Percentiles rank a stretch among this genome's conserved stretches.
Conservation (phyloP, 1,284 basidiomycete species). For the Tilletia horrida region DNA sequence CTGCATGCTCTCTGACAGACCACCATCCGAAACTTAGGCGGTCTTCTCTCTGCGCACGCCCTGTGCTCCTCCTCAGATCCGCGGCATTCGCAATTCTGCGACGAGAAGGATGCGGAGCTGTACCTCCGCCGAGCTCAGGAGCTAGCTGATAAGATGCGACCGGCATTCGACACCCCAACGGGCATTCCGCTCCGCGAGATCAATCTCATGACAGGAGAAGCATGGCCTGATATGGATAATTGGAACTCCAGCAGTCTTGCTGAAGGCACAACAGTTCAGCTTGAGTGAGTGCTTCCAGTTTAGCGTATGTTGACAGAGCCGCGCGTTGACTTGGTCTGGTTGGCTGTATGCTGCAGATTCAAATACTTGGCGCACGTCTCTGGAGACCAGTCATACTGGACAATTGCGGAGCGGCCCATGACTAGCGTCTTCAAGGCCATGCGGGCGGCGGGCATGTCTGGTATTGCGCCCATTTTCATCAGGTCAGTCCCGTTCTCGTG, state of each 20-base stretch:
- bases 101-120: slow-evolving; percentile 35
- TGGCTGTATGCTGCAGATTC: slow-evolving; percentile 61
- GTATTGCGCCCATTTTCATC: slow-evolving; percentile 80
- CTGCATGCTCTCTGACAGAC: slow-evolving; percentile 58
- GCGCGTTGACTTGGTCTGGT: too few species aligned
- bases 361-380: slow-evolving; percentile 80
- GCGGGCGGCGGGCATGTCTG: slow-evolving; percentile 60
- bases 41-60: slow-evolving; percentile 69
- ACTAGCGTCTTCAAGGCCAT: slow-evolving; percentile 32
- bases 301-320: too few species aligned
- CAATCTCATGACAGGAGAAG: slow-evolving; percentile 69
- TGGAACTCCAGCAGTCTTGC: slow-evolving; percentile 72
- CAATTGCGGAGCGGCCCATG: slow-evolving; percentile 65
- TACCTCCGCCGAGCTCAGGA: slow-evolving; percentile 60
- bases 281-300: slow-evolving; percentile 32
- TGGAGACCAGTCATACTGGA: slow-evolving; percentile 74
- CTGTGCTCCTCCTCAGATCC: slow-evolving; percentile 41
- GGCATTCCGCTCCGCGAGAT: slow-evolving; percentile 77
- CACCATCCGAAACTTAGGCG: slow-evolving; percentile 76
- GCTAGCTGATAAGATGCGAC: slow-evolving; percentile 78
- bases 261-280: slow-evolving; percentile 50
- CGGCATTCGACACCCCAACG: slow-evolving; percentile 67
- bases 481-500: slow-evolving; percentile 59
- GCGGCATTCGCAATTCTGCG: slow-evolving; percentile 26
- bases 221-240: slow-evolving; percentile 67